Percentiles rank a stretch among this genome's conserved stretches.
Evolutionary conservation across 169 alveolate species (phyloP).

Genomic region (Cryptosporidium sp.): DNA sequence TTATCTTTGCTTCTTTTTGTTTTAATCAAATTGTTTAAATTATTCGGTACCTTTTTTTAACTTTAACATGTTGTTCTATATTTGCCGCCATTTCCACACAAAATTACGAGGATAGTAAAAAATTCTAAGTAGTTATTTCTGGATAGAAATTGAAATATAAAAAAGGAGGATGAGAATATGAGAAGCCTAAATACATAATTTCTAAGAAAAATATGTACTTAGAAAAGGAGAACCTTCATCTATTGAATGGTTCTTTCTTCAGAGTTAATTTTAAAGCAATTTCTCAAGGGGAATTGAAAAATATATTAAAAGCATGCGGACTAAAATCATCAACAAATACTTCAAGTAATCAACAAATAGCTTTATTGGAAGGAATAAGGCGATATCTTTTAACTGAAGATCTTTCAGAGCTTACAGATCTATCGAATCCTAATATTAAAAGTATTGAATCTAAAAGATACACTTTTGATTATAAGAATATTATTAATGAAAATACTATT

Average conservation of each 20-base stretch:
- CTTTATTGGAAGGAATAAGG: constrained; percentile 34
- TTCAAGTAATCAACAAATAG: constrained; percentile 27
- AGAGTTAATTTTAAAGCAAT: constrained; percentile 40
- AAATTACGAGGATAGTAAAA: neutral
- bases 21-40: no score
- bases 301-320: constrained; percentile 54
- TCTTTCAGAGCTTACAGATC: neutral
- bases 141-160: neutral
- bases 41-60: neutral
- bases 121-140: neutral
- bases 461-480: neutral
- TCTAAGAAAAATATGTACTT: constrained; percentile 30
- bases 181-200: neutral
- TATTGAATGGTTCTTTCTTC: constrained; percentile 58
- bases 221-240: constrained; percentile 26
- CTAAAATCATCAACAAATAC: constrained; percentile 44
- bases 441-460: neutral
- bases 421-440: neutral
- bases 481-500: constrained; percentile 31
- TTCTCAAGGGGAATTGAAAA: constrained; percentile 20
- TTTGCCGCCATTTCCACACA: constrained; percentile 34
- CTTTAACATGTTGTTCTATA: no score
- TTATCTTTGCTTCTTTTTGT: neutral
- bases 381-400: constrained; percentile 48
- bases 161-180: neutral